phyloP scores from a whole-genome alignment of 2,329 filamentous ascomycete species.

The Thielaviopsis musarum region DNA sequence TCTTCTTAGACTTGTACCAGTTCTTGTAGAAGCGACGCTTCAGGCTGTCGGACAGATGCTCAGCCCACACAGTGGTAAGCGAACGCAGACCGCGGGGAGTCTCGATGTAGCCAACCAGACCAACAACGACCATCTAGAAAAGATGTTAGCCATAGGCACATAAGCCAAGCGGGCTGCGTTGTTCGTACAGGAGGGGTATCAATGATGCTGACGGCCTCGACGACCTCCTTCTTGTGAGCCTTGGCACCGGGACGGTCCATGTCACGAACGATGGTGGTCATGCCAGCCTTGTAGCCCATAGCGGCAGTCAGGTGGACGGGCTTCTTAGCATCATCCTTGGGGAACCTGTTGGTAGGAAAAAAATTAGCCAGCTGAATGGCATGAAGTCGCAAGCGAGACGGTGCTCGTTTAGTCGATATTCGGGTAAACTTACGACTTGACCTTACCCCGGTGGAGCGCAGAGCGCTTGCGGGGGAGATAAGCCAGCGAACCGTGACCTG shows the following conservation, averaged over 20 bases:
- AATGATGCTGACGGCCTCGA: conserved; percentile 76
- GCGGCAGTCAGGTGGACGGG: conserved; percentile 94
- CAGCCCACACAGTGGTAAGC: conserved; percentile 98
- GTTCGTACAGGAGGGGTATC: conserved; percentile 89
- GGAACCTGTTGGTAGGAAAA: conserved; percentile 50
- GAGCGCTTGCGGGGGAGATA: conserved; percentile 84
- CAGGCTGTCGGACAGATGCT: conserved; percentile 96
- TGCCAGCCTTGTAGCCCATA: conserved; percentile 99
- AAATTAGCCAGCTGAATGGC: not conserved
- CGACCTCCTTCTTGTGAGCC: conserved; percentile 98
- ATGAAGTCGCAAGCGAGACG: not conserved
- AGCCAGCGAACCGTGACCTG: conserved; percentile 68
- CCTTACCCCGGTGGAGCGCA: conserved; percentile 86
- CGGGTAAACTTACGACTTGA: conserved; percentile 67
- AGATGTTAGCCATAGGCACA: conserved; percentile 57
- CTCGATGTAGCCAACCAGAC: conserved; percentile 99
- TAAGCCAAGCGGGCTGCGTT: conserved; percentile 64
- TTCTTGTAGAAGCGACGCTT: conserved; percentile 99
- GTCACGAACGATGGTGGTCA: conserved; percentile 99
- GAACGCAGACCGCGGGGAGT: conserved; percentile 98
- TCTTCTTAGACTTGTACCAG: conserved; percentile 99
- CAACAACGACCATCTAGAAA: conserved; percentile 93
- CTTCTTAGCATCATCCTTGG: conserved; percentile 99
- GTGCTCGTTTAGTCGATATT: not conserved
- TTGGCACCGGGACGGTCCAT: conserved; percentile 95